phyloP scores from a whole-genome alignment of 2,329 filamentous ascomycete genomes.

The Arthrobotrys iridis region DNA sequence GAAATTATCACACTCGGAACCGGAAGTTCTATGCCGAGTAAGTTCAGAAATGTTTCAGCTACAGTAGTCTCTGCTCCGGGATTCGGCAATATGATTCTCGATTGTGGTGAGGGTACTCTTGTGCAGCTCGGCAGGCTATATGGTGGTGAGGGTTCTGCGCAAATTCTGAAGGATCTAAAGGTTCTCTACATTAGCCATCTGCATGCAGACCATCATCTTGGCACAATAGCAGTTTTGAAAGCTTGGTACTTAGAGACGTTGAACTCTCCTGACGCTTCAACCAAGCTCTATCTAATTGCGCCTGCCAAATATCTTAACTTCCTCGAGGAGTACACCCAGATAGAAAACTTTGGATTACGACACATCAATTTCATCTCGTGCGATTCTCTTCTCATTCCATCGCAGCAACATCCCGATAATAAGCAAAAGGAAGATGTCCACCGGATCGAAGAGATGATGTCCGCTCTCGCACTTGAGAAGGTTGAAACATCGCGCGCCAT shows the following conservation, averaged over 20 bases:
- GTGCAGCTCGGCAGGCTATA: slow-evolving; percentile 84
- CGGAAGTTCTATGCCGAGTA: slow-evolving; percentile 87
- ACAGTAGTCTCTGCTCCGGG: slow-evolving; percentile 86
- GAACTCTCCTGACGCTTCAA: slow-evolving; percentile 59
- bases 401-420: slow-evolving; percentile 58
- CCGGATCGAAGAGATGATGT: slow-evolving; percentile 49
- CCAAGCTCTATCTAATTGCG: slow-evolving; percentile 55
- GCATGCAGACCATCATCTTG: slow-evolving; percentile 95
- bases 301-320: slow-evolving; percentile 67
- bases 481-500: slow-evolving; percentile 54
- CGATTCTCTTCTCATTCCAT: slow-evolving; percentile 59
- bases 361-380: slow-evolving; percentile 65
- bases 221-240: slow-evolving; percentile 80
- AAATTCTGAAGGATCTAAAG: slow-evolving; percentile 80
- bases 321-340: slow-evolving; percentile 79
- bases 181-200: slow-evolving; percentile 93
- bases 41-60: slow-evolving; percentile 93
- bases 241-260: slow-evolving; percentile 75
- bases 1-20: slow-evolving; percentile 91
- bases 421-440: slow-evolving; percentile 58
- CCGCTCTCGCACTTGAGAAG: slow-evolving; percentile 58
- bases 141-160: slow-evolving; percentile 70
- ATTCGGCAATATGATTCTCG: slow-evolving; percentile 86
- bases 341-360: slow-evolving; percentile 80
- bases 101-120: slow-evolving; percentile 90